Percentiles rank a stretch among this genome's conserved stretches.
phyloP scores from a whole-genome alignment of 331 rosid species.

The Cucumis variabilis region DNA sequence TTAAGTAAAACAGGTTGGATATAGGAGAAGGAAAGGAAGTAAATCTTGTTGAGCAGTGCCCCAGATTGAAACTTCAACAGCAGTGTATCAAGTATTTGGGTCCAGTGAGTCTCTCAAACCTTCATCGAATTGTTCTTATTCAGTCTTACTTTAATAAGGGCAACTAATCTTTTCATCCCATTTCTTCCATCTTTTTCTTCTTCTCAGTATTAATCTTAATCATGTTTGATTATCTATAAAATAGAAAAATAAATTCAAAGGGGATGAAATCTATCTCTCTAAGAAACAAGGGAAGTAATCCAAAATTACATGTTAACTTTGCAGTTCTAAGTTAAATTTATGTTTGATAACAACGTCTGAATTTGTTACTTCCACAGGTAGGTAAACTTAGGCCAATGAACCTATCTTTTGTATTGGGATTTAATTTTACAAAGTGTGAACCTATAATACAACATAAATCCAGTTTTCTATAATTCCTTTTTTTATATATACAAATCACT shows the following conservation, averaged over 20 bases:
- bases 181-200: neutral
- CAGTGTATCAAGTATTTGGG: slow-evolving; percentile 97
- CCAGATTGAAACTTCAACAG: slow-evolving; percentile 83
- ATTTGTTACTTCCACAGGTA: neutral
- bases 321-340: neutral
- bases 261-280: neutral
- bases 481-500: no score
- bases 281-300: neutral
- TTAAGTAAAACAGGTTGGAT: slow-evolving; percentile 70
- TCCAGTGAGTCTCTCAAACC: slow-evolving; percentile 69
- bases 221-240: neutral
- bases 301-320: neutral
- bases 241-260: neutral
- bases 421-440: neutral
- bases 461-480: neutral
- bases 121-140: neutral
- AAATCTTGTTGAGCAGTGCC: slow-evolving; percentile 74
- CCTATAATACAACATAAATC: neutral
- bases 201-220: neutral
- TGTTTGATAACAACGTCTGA: neutral
- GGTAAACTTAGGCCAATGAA: neutral
- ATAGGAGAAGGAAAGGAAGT: slow-evolving; percentile 98
- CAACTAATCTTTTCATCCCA: neutral
- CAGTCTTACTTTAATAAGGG: neutral
- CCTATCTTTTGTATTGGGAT: neutral